Evolutionary conservation across 169 alveolate species (phyloP).

Genomic region (Theileria luwenshuni): DNA sequence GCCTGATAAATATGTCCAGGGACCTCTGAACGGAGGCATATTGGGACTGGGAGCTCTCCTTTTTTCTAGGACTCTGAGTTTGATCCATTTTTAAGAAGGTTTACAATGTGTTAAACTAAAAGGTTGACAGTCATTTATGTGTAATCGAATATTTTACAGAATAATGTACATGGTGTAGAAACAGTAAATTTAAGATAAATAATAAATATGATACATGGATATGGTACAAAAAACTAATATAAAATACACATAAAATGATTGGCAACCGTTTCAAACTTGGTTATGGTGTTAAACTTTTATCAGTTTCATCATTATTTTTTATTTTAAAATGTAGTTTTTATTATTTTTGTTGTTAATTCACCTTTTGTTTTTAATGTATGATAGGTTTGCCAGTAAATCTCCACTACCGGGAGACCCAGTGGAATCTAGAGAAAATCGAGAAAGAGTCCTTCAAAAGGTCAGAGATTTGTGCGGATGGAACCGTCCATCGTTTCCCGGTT

Average conservation of each 20-base stretch:
- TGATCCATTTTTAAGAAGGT: constrained; percentile 1
- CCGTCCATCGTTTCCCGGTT: constrained; percentile 85
- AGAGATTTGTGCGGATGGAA: constrained; percentile 83
- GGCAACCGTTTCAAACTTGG: neutral
- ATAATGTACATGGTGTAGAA: too few species aligned
- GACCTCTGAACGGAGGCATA: constrained; percentile 50
- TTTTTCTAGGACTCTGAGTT: neutral
- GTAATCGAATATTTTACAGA: neutral
- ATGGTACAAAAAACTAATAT: constrained; percentile 1
- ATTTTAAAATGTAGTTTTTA: constrained; percentile 3
- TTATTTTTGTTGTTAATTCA: neutral
- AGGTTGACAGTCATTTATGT: neutral
- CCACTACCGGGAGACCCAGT: constrained; percentile 59
- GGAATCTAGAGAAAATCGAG: constrained; percentile 35
- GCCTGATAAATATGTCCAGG: constrained; percentile 51
- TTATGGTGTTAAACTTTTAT: neutral
- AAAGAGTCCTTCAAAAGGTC: constrained; percentile 65
- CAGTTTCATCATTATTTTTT: neutral
- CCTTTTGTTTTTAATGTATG: constrained; percentile 10
- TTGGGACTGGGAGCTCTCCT: constrained; percentile 9
- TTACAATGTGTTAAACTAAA: neutral
- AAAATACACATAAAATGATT: neutral
- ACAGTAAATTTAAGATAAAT: neutral
- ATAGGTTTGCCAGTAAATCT: constrained; percentile 3
- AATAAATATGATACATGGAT: constrained; percentile 12